A percentile compares a stretch with the other conserved stretches of the same genome.
phyloP scores from a whole-genome alignment of 257 asterid species.

The Jasminum sambac region DNA sequence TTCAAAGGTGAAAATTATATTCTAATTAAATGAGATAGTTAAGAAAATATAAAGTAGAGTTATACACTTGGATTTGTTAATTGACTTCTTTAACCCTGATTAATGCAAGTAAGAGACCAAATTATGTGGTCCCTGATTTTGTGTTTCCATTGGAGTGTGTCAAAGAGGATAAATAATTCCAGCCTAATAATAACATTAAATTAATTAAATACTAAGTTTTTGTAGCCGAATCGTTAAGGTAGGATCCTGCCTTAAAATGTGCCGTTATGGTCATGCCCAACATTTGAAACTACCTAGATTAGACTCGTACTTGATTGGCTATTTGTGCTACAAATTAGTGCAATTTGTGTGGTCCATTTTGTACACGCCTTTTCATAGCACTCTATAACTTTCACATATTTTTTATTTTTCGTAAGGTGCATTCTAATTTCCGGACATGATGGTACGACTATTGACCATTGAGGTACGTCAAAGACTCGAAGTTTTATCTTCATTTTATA shows the following conservation, averaged over 20 bases:
- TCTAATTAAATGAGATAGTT: no score
- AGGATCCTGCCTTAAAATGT: constrained; percentile 52
- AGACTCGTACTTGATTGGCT: constrained; percentile 37
- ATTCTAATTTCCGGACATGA: not conserved
- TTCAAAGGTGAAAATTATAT: no score
- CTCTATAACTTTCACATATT: not conserved
- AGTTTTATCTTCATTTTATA: no score
- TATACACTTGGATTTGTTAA: no score
- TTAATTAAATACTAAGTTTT: constrained; percentile 11
- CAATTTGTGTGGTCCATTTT: constrained; percentile 16
- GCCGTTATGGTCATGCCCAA: constrained; percentile 38
- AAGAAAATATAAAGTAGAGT: no score
- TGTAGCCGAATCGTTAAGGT: constrained; percentile 38
- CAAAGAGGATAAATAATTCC: constrained; percentile 32
- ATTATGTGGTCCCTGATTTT: constrained; percentile 71
- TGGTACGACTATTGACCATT: not conserved
- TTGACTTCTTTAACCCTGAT: not conserved
- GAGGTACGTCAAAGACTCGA: no score
- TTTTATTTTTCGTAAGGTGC: not conserved
- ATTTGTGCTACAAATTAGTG: constrained; percentile 24
- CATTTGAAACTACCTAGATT: constrained; percentile 31
- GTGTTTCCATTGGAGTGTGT: constrained; percentile 50
- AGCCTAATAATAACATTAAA: constrained; percentile 18
- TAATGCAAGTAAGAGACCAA: constrained; percentile 46
- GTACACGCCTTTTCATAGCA: constrained; percentile 19